Base-by-base conservation (phyloP, 495 filamentous ascomycete genomes). In the Penicillium dipodomyicola region DNA sequence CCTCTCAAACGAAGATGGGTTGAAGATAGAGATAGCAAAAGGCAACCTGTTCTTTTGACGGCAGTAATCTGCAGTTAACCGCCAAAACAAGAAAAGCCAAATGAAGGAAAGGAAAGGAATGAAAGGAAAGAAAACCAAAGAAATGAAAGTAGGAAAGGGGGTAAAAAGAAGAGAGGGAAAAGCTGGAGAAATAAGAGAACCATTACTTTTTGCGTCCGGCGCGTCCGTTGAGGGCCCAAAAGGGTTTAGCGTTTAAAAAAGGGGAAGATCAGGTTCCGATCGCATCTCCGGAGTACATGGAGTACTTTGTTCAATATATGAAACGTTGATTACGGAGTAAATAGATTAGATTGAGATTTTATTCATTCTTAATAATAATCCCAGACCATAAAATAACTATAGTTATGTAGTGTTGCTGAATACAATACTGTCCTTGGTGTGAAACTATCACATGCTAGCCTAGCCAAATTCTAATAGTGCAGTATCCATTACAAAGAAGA, bases 171-270 rank as follows among this genome's bases (percentile, higher is more conserved):
- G 61, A 59, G 61, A 60, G 54, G 57, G 60, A 67, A 57, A 60
- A 60, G 56, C 56, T 52, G 49, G 59, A 50, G 54, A 59, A 54
- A 67, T 57, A 57, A 50, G 55, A 62, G 62, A 52, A 63, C 47
- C 48, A 35, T 58, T 51, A 57, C 64, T 64, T 62, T 62, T 70
- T 61, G 58, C 55, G 59, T 61, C 65, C 69, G 71, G 64, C 63
- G 67, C 61, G 65, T 69, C 70, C 71, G 67, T 55, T 52, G 58
- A 39, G 37, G 14, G 43, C 60, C 70, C 55, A 59, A 71, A 62
- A 8, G 19, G 67, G 70, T 37, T 46, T 71, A 73, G 72, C 61
- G 64, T 52, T 19, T 44, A 67, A 72, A 72, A 33, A 70, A 63
- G 69, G 71, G 70, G 67, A 57, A 52, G 37, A 54, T 52, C 60